Conservation (phyloP, 306 rosid genomes). For the Sicyos edulis region DNA sequence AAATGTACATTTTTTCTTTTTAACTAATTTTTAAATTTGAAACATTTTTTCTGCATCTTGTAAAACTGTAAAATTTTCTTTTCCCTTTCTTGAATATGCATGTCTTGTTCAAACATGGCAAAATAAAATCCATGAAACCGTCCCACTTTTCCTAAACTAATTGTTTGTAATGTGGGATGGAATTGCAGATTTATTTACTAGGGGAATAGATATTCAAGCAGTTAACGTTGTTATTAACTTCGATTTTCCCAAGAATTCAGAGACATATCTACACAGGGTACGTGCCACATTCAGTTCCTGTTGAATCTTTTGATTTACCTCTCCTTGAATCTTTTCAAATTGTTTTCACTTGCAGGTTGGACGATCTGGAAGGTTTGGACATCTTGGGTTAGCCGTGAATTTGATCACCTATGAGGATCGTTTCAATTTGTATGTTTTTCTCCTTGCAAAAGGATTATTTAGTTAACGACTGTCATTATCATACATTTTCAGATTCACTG, state of each 20-base stretch:
- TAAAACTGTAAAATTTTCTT: not conserved
- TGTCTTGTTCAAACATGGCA: not conserved
- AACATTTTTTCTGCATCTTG: not conserved
- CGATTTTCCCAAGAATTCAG: constrained; percentile 92
- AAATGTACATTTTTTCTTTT: no score
- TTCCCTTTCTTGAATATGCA: not conserved
- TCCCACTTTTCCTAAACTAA: not conserved
- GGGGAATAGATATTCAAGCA: constrained; percentile 98
- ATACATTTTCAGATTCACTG: not conserved
- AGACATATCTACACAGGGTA: constrained; percentile 96
- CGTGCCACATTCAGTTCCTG: constrained; percentile 14
- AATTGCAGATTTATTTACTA: constrained; percentile 77
- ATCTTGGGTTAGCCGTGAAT: constrained; percentile 96
- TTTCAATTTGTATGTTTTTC: constrained; percentile 66
- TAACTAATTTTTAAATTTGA: not conserved
- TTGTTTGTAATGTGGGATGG: not conserved
- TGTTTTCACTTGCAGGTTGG: constrained; percentile 62
- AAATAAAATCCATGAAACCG: not conserved
- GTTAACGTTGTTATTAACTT: constrained; percentile 94
- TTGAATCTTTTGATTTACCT: not conserved
- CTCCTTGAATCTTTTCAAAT: not conserved
- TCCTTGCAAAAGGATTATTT: not conserved
- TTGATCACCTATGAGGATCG: constrained; percentile 96
- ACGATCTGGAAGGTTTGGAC: constrained; percentile 98
- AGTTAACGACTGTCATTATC: not conserved